phyloP scores from a whole-genome alignment of 352 stramenopile genomes.

The Globisporangium paroecandrum region DNA sequence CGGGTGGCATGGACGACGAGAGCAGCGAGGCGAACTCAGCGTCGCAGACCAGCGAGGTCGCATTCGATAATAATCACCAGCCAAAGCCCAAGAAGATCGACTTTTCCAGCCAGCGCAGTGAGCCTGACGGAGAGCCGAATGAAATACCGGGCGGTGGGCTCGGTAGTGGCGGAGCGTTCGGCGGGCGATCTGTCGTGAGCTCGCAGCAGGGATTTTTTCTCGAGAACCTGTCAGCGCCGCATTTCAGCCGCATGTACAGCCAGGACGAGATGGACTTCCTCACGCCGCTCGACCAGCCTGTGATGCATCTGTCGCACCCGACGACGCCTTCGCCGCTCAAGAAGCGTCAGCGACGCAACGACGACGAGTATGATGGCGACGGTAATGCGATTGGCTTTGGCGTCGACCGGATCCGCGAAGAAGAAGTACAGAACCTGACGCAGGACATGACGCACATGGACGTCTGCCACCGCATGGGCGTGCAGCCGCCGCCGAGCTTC shows the following conservation, averaged over 20 bases:
- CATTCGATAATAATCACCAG: constrained; percentile 6
- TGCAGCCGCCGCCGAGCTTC: constrained; percentile 36
- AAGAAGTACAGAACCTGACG: constrained; percentile 67
- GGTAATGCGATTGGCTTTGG: background rate
- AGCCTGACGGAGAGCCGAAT: constrained; percentile 61
- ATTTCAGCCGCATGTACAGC: constrained; percentile 57
- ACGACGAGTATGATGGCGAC: constrained; percentile 5
- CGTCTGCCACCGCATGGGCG: constrained; percentile 22
- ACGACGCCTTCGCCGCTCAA: constrained; percentile 81
- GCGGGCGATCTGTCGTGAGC: constrained; percentile 7
- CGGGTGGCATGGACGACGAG: constrained; percentile 43
- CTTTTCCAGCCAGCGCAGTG: constrained; percentile 73
- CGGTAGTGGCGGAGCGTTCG: background rate
- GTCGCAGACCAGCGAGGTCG: constrained; percentile 42
- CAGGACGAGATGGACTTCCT: constrained; percentile 86
- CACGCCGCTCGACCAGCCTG: constrained; percentile 77
- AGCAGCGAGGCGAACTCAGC: constrained; percentile 35
- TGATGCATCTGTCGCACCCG: constrained; percentile 77
- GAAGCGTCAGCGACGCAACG: constrained; percentile 54
- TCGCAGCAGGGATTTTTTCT: constrained; percentile 34
- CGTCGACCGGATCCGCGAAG: constrained; percentile 42
- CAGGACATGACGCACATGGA: constrained; percentile 81
- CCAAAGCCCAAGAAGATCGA: constrained; percentile 73
- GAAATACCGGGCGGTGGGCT: background rate
- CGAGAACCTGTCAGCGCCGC: constrained; percentile 28